These are phyloP conservation scores for Obba rivulosa DNA, from an alignment of 768 basidiomycete species.

Conservation along the genomic window DNA sequence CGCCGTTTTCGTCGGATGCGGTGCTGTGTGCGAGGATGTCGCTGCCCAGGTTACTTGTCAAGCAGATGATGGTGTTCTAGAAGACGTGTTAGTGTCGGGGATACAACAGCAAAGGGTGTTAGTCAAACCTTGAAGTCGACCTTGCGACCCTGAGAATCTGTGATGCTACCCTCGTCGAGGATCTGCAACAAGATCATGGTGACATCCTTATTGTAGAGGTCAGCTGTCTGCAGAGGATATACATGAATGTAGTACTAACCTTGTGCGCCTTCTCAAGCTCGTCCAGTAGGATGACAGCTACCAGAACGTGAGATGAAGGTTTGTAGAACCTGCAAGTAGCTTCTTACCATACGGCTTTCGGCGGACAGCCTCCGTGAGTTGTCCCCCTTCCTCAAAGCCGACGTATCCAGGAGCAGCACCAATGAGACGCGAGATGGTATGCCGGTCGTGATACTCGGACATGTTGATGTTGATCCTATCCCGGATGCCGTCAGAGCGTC, in stretches of 20 bases:
- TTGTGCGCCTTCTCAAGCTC: conserved; percentile 82
- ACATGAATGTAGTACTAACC: conserved; percentile 25
- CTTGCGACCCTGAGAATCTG: conserved; percentile 84
- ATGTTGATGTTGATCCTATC: conserved; percentile 86
- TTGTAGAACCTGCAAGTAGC: background rate
- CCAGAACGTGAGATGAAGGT: background rate
- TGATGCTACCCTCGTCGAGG: conserved; percentile 83
- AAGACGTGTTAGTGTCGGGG: background rate
- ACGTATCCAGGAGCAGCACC: conserved; percentile 93
- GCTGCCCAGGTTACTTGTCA: conserved; percentile 84
- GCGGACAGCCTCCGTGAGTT: conserved; percentile 61
- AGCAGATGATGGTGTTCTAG: conserved; percentile 86
- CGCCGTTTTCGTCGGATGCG: conserved; percentile 57
- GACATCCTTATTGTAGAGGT: conserved; percentile 63
- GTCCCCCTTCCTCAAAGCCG: conserved; percentile 63
- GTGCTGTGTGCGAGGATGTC: conserved; percentile 68
- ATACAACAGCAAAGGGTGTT: background rate
- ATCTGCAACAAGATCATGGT: conserved; percentile 89
- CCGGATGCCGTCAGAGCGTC: background rate
- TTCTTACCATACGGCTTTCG: conserved; percentile 49
- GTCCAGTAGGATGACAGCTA: conserved; percentile 61
- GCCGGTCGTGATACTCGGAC: conserved; percentile 94
- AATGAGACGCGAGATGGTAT: conserved; percentile 86
- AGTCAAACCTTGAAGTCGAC: conserved; percentile 78
- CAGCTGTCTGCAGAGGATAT: background rate